Percentiles rank a stretch among this genome's conserved stretches.
Evolutionary conservation across 2,329 filamentous ascomycete species (phyloP).

Genomic region (Epichloe coenophiala): DNA sequence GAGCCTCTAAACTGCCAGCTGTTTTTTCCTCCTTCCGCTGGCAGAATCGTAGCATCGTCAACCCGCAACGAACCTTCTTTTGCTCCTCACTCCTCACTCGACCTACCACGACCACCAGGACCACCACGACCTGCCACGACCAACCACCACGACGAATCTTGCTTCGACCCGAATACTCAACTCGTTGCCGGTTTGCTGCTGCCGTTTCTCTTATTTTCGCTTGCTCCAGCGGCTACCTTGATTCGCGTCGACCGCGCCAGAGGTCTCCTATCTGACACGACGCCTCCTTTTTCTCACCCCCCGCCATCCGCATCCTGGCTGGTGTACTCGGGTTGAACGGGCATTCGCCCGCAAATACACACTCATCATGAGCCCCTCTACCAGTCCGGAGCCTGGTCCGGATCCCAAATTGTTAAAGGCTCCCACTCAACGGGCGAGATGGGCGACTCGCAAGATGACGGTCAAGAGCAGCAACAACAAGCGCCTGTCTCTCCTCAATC

Average conservation of each 20-base stretch:
- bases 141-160: background rate
- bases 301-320: conserved; percentile 20
- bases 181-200: background rate
- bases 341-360: conserved; percentile 23
- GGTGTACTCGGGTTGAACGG: conserved; percentile 23
- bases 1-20: background rate
- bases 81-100: background rate
- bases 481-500: conserved; percentile 68
- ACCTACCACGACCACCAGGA: background rate
- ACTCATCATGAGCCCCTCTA: conserved; percentile 20
- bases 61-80: background rate
- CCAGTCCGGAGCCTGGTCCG: conserved; percentile 15
- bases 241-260: conserved; percentile 4
- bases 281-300: background rate
- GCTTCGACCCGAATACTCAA: background rate
- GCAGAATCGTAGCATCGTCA: background rate
- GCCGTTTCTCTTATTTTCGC: background rate
- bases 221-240: background rate
- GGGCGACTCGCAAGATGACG: conserved; percentile 84
- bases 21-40: background rate
- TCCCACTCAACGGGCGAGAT: conserved; percentile 66
- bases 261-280: background rate
- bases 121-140: background rate
- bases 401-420: conserved; percentile 9
- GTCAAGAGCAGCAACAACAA: conserved; percentile 65